phyloP scores from a whole-genome alignment of 2,329 filamentous ascomycete species.

The Neocatenulostroma microsporum region DNA sequence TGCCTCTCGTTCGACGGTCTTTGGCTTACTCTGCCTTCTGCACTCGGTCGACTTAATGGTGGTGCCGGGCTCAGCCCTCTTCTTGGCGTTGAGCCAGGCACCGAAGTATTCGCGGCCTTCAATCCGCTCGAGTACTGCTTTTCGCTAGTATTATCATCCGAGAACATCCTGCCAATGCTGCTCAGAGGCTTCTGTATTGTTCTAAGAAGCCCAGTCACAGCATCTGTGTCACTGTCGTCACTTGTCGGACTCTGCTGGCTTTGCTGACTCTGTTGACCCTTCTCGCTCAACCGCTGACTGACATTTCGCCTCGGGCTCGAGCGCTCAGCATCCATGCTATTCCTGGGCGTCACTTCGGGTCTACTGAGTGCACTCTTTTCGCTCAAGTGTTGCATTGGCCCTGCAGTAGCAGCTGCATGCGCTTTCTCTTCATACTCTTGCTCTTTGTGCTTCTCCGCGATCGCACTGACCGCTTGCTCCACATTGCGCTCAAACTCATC shows the following conservation, averaged over 20 bases:
- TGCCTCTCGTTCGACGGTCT: constrained; percentile 18
- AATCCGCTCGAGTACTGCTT: constrained; percentile 11
- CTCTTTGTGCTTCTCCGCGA: constrained; percentile 76
- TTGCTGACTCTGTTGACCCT: constrained; percentile 9
- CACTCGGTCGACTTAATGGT: constrained; percentile 12
- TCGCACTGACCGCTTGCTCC: constrained; percentile 91
- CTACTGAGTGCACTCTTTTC: constrained; percentile 45
- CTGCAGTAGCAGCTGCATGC: constrained; percentile 27
- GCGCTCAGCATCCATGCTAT: constrained; percentile 53
- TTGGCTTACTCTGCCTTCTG: constrained; percentile 17
- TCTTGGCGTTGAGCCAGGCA: constrained; percentile 41
- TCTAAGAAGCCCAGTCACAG: constrained; percentile 75
- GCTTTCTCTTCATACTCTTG: constrained; percentile 39
- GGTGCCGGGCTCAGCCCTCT: constrained; percentile 41
- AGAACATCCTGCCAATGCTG: constrained; percentile 91
- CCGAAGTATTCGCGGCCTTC: constrained; percentile 38
- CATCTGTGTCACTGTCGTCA: constrained; percentile 62
- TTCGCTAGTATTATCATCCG: constrained; percentile 56
- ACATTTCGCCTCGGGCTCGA: constrained; percentile 51
- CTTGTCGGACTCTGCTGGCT: constrained; percentile 19
- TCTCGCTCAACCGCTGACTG: constrained; percentile 38
- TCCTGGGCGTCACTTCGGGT: constrained; percentile 52
- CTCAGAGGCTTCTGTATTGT: constrained; percentile 87
- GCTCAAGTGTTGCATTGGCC: constrained; percentile 31
- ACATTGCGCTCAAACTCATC: constrained; percentile 94